Base-by-base conservation (phyloP, 176 grass and related monocot species). In the Zizania latifolia region DNA sequence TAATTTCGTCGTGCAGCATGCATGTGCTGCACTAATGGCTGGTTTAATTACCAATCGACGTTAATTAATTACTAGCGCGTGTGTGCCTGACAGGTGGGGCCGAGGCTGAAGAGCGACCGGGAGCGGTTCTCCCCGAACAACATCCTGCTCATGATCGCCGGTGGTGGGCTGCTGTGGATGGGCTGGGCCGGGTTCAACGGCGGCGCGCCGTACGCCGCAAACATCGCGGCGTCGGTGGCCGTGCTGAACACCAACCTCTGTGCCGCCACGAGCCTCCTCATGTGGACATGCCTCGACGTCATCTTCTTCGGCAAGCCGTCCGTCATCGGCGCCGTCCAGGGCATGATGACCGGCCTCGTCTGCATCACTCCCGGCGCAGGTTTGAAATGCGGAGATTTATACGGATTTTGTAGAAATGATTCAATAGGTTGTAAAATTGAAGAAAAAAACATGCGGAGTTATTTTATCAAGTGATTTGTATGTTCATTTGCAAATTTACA, bases 301-400 rank as follows among this genome's bases (percentile, higher is more conserved):
- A 82, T 92, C 75, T 89, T 92, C 86, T 92, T 92, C 72, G 24
- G 9, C 41, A 92, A 87, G 68, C 92, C 92, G 3, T 89, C 92
- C 15, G 92, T 96, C 23, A 92, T 96, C 45, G 92, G 92, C 14
- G 92, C 92, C 33, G 83, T 96, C 9, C 92, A 96, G 76, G 92
- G 92, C 68, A 96, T 96, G 92, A 96, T 96, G 82, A 96, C 92
- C 0, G 92, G 92, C 0, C 89, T 96, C 62, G 92, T 96, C 75
- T 96, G 92, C 83, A 96, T 96, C 81, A 96, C 92, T 1, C 92
- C 92, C 0, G 92, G 80, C 40, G 92, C 92, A 87, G 92, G 92
- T 95, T n/a, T n/a, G n/a, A n/a, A n/a, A n/a, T n/a, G n/a, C n/a
- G n/a, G n/a, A n/a, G n/a, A n/a, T n/a, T n/a, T n/a, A n/a, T n/a